Conservation (phyloP, 768 basidiomycete species). For the Sarcomyxa edulis region DNA sequence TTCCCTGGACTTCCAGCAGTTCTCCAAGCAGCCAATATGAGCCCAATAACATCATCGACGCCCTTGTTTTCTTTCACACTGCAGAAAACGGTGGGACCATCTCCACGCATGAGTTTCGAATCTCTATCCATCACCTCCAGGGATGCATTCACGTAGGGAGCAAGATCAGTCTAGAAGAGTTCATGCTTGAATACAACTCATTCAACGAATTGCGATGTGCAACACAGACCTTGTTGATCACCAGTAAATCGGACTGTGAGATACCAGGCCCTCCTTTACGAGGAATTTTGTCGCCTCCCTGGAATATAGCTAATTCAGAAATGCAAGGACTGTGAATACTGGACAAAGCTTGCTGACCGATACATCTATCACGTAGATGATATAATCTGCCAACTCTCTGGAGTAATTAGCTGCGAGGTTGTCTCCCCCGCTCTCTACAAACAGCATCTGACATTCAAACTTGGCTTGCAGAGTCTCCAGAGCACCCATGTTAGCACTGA, state of each 20-base stretch:
- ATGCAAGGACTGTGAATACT: slow-evolving; percentile 1
- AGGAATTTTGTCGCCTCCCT: slow-evolving; percentile 98
- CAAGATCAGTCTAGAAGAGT: slow-evolving; percentile 75
- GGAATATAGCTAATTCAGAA: slow-evolving; percentile 6
- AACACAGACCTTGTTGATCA: slow-evolving; percentile 82
- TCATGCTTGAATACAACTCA: background rate
- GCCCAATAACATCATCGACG: slow-evolving; percentile 73
- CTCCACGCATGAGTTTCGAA: slow-evolving; percentile 88
- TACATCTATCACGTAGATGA: slow-evolving; percentile 90
- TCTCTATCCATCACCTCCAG: slow-evolving; percentile 94
- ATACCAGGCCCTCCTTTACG: slow-evolving; percentile 98
- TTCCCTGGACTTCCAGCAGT: slow-evolving; percentile 71
- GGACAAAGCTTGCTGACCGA: slow-evolving; percentile 40
- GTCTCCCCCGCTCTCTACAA: slow-evolving; percentile 96
- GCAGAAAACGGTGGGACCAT: slow-evolving; percentile 89
- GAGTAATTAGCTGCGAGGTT: slow-evolving; percentile 98
- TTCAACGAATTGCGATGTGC: background rate
- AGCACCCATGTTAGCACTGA: slow-evolving; percentile 95
- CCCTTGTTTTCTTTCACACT: slow-evolving; percentile 77
- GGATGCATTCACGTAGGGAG: slow-evolving; percentile 87
- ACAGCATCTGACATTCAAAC: slow-evolving; percentile 83
- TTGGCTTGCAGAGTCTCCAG: slow-evolving; percentile 91
- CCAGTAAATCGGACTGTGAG: slow-evolving; percentile 88
- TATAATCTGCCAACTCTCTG: slow-evolving; percentile 94
- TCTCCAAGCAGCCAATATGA: slow-evolving; percentile 88